phyloP scores from a whole-genome alignment of 108 stramenopile genomes.

The Nitzschia inconspicua region DNA sequence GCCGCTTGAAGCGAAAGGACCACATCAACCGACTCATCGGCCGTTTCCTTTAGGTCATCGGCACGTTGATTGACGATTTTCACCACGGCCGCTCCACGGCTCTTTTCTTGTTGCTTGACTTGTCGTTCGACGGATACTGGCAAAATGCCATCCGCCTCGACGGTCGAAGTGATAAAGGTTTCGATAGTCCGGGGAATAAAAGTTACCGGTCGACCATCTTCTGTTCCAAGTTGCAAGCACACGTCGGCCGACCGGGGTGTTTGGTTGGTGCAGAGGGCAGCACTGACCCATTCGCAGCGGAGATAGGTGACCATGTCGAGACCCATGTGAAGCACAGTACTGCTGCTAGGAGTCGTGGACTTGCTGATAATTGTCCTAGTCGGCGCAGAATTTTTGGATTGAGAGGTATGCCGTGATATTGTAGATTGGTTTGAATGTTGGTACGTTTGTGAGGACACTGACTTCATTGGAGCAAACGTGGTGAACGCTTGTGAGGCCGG shows the following conservation, averaged over 20 bases:
- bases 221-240: conserved; percentile 62
- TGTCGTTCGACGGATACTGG: conserved; percentile 51
- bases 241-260: conserved; percentile 69
- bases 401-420: too few species aligned
- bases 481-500: too few species aligned
- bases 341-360: neutral
- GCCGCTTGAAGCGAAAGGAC: conserved; percentile 72
- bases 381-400: too few species aligned
- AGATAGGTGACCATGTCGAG: conserved; percentile 81
- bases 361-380: too few species aligned
- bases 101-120: conserved; percentile 68
- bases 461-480: too few species aligned
- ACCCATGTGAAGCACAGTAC: conserved; percentile 41
- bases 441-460: too few species aligned
- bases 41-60: conserved; percentile 60
- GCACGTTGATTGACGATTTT: conserved; percentile 58
- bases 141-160: conserved; percentile 56
- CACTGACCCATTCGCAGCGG: conserved; percentile 83
- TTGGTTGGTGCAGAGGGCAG: conserved; percentile 83
- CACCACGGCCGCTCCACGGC: conserved; percentile 35
- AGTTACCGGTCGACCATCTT: conserved; percentile 76
- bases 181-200: conserved; percentile 82
- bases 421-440: too few species aligned
- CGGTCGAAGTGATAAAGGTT: conserved; percentile 64
- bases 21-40: conserved; percentile 69